phyloP scores from a whole-genome alignment of 2,329 filamentous ascomycete genomes.

The Pezicula radicicola region DNA sequence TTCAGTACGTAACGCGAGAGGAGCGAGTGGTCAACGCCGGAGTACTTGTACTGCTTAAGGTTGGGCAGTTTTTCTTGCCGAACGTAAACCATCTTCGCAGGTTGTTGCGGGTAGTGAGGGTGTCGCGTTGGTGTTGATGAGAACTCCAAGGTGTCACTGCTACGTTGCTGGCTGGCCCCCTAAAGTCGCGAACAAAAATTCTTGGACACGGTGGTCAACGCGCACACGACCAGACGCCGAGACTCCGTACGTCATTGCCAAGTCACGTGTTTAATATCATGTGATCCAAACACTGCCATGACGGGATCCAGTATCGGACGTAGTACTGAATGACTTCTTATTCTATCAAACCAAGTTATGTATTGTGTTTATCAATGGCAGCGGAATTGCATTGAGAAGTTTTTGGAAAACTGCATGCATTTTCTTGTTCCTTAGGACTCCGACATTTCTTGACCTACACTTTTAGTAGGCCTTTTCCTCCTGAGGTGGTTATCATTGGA shows the following conservation, averaged over 20 bases:
- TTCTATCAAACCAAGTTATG: too few relatives aligned
- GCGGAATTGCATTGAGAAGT: too few relatives aligned
- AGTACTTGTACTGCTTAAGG: slow-evolving; percentile 95
- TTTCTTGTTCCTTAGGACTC: too few relatives aligned
- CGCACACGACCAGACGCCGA: not conserved
- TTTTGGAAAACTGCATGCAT: too few relatives aligned
- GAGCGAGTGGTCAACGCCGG: slow-evolving; percentile 83
- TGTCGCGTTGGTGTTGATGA: not conserved
- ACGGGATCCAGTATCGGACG: too few relatives aligned
- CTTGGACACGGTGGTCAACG: not conserved
- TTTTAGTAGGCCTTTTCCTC: not conserved
- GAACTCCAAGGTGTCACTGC: not conserved
- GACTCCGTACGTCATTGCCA: not conserved
- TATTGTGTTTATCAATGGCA: too few relatives aligned
- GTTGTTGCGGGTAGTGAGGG: not conserved
- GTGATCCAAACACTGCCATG: too few relatives aligned
- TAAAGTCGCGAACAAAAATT: not conserved
- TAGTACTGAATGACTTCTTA: too few relatives aligned
- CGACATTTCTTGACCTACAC: too few relatives aligned
- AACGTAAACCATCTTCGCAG: slow-evolving; percentile 80
- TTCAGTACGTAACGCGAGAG: slow-evolving; percentile 92
- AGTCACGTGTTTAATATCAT: too few relatives aligned
- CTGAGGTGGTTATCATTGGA: not conserved
- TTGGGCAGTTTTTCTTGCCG: slow-evolving; percentile 85
- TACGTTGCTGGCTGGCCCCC: not conserved